Base-by-base conservation (phyloP, 306 rosid genomes). In the Gleditsia sinensis region DNA sequence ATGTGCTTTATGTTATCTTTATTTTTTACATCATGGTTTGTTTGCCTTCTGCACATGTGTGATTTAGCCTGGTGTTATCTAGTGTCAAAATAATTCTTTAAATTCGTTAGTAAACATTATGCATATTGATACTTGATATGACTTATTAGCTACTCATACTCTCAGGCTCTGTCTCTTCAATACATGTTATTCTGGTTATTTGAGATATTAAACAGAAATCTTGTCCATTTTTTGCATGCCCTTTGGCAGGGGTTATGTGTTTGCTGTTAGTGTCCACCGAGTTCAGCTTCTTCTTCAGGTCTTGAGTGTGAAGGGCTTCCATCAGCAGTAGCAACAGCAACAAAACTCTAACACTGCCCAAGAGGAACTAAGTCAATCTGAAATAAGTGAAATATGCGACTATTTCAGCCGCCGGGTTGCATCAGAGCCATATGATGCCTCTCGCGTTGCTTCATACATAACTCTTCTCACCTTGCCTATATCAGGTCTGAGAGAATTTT, bases 281-380 rank as follows among this genome's bases (percentile, higher is more conserved):
- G 98, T 95, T 74, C 99, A 95, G 75, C 97, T 95, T 68, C 99
- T 95, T 66, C 99, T 95, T 68, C 99, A 95, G 88, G 99, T 95
- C 66, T 87, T 95, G 55, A 95, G 99, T 66, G 98, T 95, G 81
- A 95, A 92, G 81, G 96, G 99, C 51, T 95, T 95, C 87, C 98
- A 95, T 76, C 98, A 88, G 21, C 99, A 93, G 63, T 96, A 82
- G 74, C 96, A 86, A 7, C 97, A 92, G 69, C 97, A 89, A 78
- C 97, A 86, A 76, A 92, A 90, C 79, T 58, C 92, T 25, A 80
- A 79, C 77, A 81, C 88, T 67, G 92, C 92, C 9, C 98, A 87
- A 62, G 99, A 95, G 80, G 99, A 95, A 76, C 78, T 95, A 67
- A 88, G 94, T 77, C 88, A 78, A 58, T 51, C 97, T 64, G 99